phyloP scores from a whole-genome alignment of 2,329 filamentous ascomycete genomes.

The Pyricularia grisea region DNA sequence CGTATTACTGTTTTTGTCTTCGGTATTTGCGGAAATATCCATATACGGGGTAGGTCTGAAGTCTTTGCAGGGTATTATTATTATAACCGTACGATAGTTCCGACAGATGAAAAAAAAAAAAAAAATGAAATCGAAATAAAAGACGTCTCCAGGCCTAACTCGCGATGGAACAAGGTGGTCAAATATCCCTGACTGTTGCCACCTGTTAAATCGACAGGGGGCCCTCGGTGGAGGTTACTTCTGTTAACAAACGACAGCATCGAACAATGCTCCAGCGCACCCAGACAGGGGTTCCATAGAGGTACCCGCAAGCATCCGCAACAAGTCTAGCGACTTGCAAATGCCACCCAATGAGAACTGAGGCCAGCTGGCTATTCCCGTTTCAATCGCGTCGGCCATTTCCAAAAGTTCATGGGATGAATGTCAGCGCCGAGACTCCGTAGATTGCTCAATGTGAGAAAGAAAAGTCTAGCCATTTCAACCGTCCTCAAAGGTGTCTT shows the following conservation, averaged over 20 bases:
- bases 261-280: neutral
- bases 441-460: neutral
- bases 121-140: neutral
- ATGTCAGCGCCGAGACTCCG: neutral
- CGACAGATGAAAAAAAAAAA: neutral
- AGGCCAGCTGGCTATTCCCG: constrained; percentile 4
- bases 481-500: neutral
- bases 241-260: neutral
- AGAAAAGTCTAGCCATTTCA: neutral
- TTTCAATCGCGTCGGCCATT: neutral
- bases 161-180: neutral
- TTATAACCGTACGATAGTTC: neutral
- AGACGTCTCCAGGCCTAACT: no score
- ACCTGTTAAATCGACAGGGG: neutral
- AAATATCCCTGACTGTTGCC: neutral
- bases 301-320: neutral
- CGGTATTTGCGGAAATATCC: neutral
- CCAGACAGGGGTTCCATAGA: neutral
- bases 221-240: neutral
- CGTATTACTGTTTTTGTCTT: neutral
- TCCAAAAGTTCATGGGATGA: neutral
- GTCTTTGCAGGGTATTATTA: neutral
- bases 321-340: neutral
- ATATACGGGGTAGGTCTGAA: neutral
- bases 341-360: neutral